These are phyloP conservation scores for Neurospora crassa DNA, from an alignment of 2,329 filamentous ascomycete species.

Conservation along the genomic window DNA sequence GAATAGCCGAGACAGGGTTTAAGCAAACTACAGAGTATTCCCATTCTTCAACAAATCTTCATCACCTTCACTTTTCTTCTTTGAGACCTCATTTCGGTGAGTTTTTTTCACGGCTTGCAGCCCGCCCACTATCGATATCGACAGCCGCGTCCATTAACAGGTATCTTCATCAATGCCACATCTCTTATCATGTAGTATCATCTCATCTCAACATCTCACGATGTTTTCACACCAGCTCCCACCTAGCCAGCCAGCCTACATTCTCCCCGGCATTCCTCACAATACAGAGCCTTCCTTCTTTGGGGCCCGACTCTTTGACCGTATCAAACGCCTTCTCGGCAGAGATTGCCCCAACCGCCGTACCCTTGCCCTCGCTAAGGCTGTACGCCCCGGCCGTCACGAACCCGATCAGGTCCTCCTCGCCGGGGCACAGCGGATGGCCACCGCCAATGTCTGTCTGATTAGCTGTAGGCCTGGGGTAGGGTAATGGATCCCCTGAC, in stretches of 20 bases:
- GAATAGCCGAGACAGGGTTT: background rate
- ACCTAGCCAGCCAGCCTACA: slow-evolving; percentile 68
- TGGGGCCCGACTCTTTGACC: slow-evolving; percentile 21
- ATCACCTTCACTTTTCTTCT: background rate
- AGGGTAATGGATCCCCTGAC: slow-evolving; percentile 24
- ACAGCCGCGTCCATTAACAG: background rate
- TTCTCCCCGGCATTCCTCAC: slow-evolving; percentile 72
- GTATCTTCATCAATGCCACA: background rate
- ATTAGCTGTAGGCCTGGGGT: slow-evolving; percentile 27
- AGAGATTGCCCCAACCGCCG: slow-evolving; percentile 64
- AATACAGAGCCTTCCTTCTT: slow-evolving; percentile 55
- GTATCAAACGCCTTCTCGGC: slow-evolving; percentile 45
- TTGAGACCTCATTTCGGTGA: background rate
- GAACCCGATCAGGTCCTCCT: slow-evolving; percentile 76
- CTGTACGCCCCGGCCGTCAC: slow-evolving; percentile 81
- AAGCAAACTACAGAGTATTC: background rate
- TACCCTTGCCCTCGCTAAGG: slow-evolving; percentile 64
- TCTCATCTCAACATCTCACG: background rate
- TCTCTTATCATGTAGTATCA: background rate
- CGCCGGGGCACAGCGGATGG: slow-evolving; percentile 61
- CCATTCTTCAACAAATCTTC: background rate
- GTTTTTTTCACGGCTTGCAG: background rate
- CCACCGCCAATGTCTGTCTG: slow-evolving; percentile 28
- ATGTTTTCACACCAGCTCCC: slow-evolving; percentile 45
- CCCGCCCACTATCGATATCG: background rate